Evolutionary conservation across 352 stramenopile genomes (phyloP), one percentile per base, ranked within the genome.

Genomic region (Pythium aphanidermatum): DNA sequence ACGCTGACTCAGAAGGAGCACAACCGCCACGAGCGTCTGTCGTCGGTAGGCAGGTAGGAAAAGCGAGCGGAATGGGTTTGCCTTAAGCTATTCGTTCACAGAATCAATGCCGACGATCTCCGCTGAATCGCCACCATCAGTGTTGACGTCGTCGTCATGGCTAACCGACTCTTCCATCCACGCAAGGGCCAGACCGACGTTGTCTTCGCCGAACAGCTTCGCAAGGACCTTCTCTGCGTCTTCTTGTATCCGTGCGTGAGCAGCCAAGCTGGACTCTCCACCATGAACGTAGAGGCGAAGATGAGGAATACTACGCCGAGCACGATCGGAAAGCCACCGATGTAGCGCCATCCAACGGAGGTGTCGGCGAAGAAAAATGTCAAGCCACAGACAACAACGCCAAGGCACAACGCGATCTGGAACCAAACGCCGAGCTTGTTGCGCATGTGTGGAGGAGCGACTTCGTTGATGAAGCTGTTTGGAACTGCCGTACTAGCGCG

Each of bases 331-430:
- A 78, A 65, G 40, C 10, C 69, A 30, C 34, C 63, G 14, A 83
- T 79, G 27, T 70, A 71, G 11, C 77, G 61, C 74, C 74, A 86
- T 14, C 74, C 69, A 5, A 16, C 46, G 30, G 57, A 62, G 0
- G 63, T 73, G 39, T 74, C 63, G 8, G 67, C 61, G 40, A 83
- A 68, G 51, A 73, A 82, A 35, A 75, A 81, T 8, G 74, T 63
- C 28, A 64, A 64, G 0, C 52, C 57, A 16, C 75, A 63, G 9
- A 82, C 27, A 8, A 82, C 28, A 25, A 78, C 60, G 13, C 72
- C 70, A 8, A 81, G 27, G 0, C 60, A 63, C 34, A 86, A 62
- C 11, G 52, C 55, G 19, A 83, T 68, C 44, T 86, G 74, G 29
- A 80, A 58, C 8, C 44, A 38, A 21, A 60, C 32, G 21, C 62